Base-by-base conservation (phyloP, 2,329 filamentous ascomycete species). In the Chrysoporthe cubensis region DNA sequence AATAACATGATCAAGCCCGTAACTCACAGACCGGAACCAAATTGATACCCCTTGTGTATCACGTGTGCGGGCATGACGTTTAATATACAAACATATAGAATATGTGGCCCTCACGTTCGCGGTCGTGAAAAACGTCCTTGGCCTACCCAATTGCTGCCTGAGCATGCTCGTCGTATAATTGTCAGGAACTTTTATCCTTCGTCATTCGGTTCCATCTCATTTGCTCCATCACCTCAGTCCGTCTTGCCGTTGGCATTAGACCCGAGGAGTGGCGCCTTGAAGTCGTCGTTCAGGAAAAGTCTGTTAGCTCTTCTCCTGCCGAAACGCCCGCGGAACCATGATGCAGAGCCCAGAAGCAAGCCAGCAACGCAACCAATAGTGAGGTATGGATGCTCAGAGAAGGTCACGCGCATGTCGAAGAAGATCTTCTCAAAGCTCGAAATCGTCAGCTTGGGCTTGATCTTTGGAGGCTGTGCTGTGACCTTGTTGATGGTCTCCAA, bases 401-500 rank as follows among this genome's bases (percentile, higher is more conserved):
- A 87, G 63, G 83, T 83, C 71, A 84, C 80, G 72, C 86, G 82
- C 65, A 90, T 84, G 74, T 90, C 86, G 72, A 90, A 88, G 80
- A 93, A 91, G 69, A 93, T 80, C 78, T 91, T 90, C 75, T 90
- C 87, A 70, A 95, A 81, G 67, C 85, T 85, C 65, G 88, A 89
- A 68, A 92, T 89, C n/a, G 92, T 94, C 70, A 91, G 88, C 81
- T 95, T 96, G 43, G 91, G 84, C 75, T 87, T 86, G 77, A 96
- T 91, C 76, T 89, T 88, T 59, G 91, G 87, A 61, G 90, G 90
- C 61, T 85, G 87, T 34, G 87, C 83, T 11, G 91, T 87, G 69
- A 93, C 85, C 76, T 92, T 91, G 74, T 87, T 87, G 65, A 94
- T 83, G 16, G 94, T 97, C 80, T 97, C 94, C 70, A 97, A 88